Percentiles rank a stretch among this genome's conserved stretches.
phyloP scores from a whole-genome alignment of 2,329 filamentous ascomycete genomes.

The Fusarium sp. region DNA sequence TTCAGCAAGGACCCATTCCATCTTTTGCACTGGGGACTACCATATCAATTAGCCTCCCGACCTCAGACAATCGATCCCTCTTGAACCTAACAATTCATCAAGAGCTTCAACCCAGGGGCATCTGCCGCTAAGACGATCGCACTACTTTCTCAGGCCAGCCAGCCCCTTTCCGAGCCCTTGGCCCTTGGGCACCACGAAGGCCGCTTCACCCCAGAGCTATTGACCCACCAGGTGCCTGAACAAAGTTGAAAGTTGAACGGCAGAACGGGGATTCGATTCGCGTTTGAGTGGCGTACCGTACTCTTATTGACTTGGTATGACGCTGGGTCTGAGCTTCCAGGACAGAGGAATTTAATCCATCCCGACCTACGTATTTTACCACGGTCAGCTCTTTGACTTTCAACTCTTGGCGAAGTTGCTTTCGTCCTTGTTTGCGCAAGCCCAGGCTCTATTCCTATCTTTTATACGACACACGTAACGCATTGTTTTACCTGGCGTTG shows the following conservation, averaged over 20 bases:
- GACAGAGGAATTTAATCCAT: constrained; percentile 47
- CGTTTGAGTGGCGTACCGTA: constrained; percentile 35
- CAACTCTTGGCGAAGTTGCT: constrained; percentile 18
- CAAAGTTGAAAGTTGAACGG: constrained; percentile 34
- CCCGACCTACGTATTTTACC: constrained; percentile 37
- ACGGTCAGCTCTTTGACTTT: constrained; percentile 28
- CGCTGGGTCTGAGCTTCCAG: constrained; percentile 44
- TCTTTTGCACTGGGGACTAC: constrained; percentile 27
- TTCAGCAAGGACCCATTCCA: constrained; percentile 22
- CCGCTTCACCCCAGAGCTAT: constrained; percentile 29
- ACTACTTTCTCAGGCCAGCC: constrained; percentile 32
- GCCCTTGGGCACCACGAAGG: constrained; percentile 33
- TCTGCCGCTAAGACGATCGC: constrained; percentile 35
- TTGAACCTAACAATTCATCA: constrained; percentile 3
- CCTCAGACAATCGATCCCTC: background rate
- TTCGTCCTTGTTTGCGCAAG: constrained; percentile 7
- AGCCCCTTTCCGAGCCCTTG: constrained; percentile 39
- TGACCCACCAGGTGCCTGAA: constrained; percentile 37
- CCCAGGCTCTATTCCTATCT: constrained; percentile 3
- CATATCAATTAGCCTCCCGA: background rate
- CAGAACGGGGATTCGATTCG: constrained; percentile 37
- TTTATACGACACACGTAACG: constrained; percentile 25
- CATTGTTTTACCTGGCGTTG: constrained; percentile 30
- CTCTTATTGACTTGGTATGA: constrained; percentile 43
- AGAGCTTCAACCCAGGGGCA: constrained; percentile 5